phyloP scores from a whole-genome alignment of 2,329 filamentous ascomycete species.

The Trichophyton schoenleinii region DNA sequence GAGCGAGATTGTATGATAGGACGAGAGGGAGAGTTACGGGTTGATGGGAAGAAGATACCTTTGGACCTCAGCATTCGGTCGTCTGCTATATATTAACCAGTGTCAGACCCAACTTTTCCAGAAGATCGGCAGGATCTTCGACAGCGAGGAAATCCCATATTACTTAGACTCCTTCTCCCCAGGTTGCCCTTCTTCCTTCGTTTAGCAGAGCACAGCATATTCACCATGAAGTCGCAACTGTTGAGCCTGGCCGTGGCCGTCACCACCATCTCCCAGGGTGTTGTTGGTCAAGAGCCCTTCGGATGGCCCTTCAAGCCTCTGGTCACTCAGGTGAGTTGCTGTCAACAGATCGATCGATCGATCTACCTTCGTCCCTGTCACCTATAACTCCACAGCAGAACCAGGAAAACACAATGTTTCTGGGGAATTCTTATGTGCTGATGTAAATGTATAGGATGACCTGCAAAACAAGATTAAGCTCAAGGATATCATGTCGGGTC shows the following conservation, averaged over 20 bases:
- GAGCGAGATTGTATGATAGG: not conserved
- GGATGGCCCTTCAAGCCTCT: constrained; percentile 1
- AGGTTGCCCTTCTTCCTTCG: not conserved
- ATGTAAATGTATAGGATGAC: constrained; percentile 13
- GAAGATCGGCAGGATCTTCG: not conserved
- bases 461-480: constrained; percentile 15
- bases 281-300: constrained; percentile 2
- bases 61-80: not conserved
- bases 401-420: not conserved
- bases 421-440: not conserved
- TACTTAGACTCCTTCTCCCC: not conserved
- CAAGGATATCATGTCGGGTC: constrained; percentile 14
- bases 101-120: not conserved
- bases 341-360: not conserved
- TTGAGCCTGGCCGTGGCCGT: not conserved
- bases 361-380: not conserved
- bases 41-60: not conserved
- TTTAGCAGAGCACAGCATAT: not conserved
- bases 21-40: not conserved
- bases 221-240: not conserved
- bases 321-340: not conserved
- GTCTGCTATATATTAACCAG: not conserved
- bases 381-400: not conserved
- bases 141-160: not conserved
- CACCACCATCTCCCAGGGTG: not conserved